These are phyloP conservation scores for Trichoderma sp. DNA, from an alignment of 2,329 filamentous ascomycete genomes.

Conservation along the genomic window DNA sequence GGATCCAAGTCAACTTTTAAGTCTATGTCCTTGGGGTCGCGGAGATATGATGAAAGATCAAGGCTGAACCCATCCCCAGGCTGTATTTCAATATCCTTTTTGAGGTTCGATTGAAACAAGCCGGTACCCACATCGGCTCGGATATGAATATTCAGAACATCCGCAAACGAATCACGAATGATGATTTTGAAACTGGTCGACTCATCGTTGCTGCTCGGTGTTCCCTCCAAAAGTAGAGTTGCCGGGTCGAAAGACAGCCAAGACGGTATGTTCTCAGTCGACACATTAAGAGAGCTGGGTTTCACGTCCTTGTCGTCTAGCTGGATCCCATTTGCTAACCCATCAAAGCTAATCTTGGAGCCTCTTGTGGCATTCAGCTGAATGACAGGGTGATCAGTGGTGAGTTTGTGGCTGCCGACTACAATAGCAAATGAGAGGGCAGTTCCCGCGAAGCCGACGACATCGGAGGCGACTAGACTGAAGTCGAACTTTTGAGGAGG, in stretches of 20 bases:
- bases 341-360: slow-evolving; percentile 52
- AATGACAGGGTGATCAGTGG: slow-evolving; percentile 60
- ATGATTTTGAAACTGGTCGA: slow-evolving; percentile 65
- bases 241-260: slow-evolving; percentile 70
- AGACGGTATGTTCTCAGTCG: slow-evolving; percentile 55
- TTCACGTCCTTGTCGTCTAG: slow-evolving; percentile 58
- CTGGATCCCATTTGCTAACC: slow-evolving; percentile 53
- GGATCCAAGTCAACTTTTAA: slow-evolving; percentile 43
- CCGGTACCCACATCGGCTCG: slow-evolving; percentile 40
- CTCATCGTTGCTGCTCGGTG: slow-evolving; percentile 57
- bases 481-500: slow-evolving; percentile 73
- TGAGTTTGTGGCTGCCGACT: slow-evolving; percentile 70
- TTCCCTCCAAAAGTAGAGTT: slow-evolving; percentile 66
- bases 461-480: slow-evolving; percentile 74
- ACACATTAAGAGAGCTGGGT: slow-evolving; percentile 54
- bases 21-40: slow-evolving; percentile 42
- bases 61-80: slow-evolving; percentile 47
- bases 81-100: slow-evolving; percentile 41
- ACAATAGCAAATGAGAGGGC: slow-evolving; percentile 69
- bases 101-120: slow-evolving; percentile 45
- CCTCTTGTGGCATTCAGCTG: slow-evolving; percentile 59
- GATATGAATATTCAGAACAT: slow-evolving; percentile 59
- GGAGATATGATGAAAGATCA: slow-evolving; percentile 47
- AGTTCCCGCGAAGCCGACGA: slow-evolving; percentile 72
- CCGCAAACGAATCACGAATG: slow-evolving; percentile 60